Percentiles rank a stretch among this genome's conserved stretches.
Evolutionary conservation across 495 filamentous ascomycete species (phyloP).

Genomic region (Annulohypoxylon moriforme): DNA sequence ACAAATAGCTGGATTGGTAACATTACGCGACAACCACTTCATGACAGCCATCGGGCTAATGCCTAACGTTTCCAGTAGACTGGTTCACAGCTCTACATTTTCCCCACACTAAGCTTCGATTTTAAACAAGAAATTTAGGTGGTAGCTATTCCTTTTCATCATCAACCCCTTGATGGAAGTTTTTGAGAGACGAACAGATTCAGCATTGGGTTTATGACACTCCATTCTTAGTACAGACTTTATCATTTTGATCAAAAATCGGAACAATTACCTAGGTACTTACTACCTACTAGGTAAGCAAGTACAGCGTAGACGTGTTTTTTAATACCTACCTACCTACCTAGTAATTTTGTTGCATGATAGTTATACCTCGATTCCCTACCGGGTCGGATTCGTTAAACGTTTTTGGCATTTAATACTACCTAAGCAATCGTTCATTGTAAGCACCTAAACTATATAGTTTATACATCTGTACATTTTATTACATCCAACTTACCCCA

Average conservation of each 20-base stretch:
- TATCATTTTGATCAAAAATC: too few relatives aligned
- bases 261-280: too few relatives aligned
- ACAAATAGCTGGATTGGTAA: background rate
- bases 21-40: slow-evolving; percentile 1
- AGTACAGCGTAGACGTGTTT: too few relatives aligned
- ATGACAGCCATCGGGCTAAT: slow-evolving; percentile 1
- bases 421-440: background rate
- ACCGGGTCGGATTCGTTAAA: background rate
- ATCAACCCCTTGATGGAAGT: background rate
- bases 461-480: background rate
- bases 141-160: background rate
- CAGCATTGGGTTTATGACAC: background rate
- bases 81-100: background rate
- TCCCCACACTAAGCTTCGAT: background rate
- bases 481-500: background rate
- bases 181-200: background rate
- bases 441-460: slow-evolving; percentile 30
- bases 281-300: too few relatives aligned
- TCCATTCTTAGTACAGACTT: too few relatives aligned
- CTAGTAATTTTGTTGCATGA: background rate
- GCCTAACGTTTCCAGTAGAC: background rate
- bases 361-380: background rate
- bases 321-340: too few relatives aligned
- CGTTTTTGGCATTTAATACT: background rate
- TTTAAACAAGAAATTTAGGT: background rate